Evolutionary conservation across 1,284 basidiomycete species (phyloP), one percentile per base, ranked within the genome.

Genomic region (Boletus subluridellus): DNA sequence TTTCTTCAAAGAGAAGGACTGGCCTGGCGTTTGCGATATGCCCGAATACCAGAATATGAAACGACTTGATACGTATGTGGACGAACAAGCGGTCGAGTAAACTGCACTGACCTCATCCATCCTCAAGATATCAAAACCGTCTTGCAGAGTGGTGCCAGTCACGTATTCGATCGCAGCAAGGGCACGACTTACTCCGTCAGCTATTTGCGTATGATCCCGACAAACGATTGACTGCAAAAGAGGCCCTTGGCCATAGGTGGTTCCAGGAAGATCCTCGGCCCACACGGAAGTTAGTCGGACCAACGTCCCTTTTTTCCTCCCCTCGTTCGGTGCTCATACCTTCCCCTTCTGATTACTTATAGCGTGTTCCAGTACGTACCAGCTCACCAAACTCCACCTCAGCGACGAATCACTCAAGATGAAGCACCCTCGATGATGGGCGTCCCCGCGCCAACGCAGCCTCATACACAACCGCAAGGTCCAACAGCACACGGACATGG

Each of bases 191-290:
- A 50, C 84, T 98, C n/a, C 82, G 82, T 8, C 80, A 83, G 61
- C 79, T 96, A 39, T 95, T 98, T 70, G 83, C 86, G 28, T 99
- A 95, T 76, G 94, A 98, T 74, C 96, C 96, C 0, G 88, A 90
- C 62, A 85, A 82, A 63, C 82, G 97, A 15, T 80, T 98, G 41
- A 94, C 90, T 0, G 94, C 95, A 0, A 82, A 84, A 62, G 85
- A 92, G 62, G 89, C 93, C 0, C 76, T 99, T 1, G 78, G 80
- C 15, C 95, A 98, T 72, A 80, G 80, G 65, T 92, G 90, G 90
- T 92, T 92, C 68, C 77, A 82, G 41, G 88, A 91, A 70, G 89
- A 90, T 2, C 89, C 89, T 9, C 77, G 78, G 35, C 90, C 90
- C 1, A 90, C 86, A 10, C 78, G 77, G 65, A 91, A 92, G 89